Evolutionary conservation across 2,329 filamentous ascomycete species (phyloP), one percentile per base, ranked within the genome.

Genomic region (Fusarium miscanthi): DNA sequence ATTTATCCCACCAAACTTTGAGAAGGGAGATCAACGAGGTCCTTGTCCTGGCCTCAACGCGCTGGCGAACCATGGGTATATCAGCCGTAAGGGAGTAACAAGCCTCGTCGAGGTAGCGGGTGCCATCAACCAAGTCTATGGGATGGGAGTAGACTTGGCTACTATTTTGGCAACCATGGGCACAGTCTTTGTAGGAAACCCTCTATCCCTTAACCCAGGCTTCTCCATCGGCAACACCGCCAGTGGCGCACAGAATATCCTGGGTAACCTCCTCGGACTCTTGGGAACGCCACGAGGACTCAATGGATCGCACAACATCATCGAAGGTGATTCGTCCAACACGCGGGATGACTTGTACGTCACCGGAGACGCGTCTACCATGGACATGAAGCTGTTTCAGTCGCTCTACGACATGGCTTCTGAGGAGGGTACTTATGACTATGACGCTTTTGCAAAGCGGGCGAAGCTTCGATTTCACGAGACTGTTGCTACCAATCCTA

Each of bases 51-150:
- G 78, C 3, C 75, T 83, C n/a, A 82, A 83, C 46, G 77, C 76
- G 0, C 58, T 83, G 19, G 81, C 81, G 16, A 83, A 83, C 61
- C 81, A 83, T 54, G 81, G 81, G 5, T 83, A 82, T 19, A 74
- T 75, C 48, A 67, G 42, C 19, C 62, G 73, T 12, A 75, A 65
- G 17, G 73, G 73, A 3, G 62, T 75, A 3, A 69, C 67, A 11
- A 75, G 72, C 23, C 33, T 75, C 31, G 51, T 52, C 3, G 73
- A 75, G 45, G 69, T 67, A 4, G 42, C 59, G 0, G 56, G 40
- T 7, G 73, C 72, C 8, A 67, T 72, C 49, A 75, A 75, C 11
- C 45, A 70, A 8, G 43, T 70, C 3, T 69, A 45, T 8, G 67
- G 67, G 4, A 70, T 70, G 67, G 67, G 59, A 1, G 19, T 66